Conservation (phyloP, 164 flowering plant species). For the Umbilicus rupestris region DNA sequence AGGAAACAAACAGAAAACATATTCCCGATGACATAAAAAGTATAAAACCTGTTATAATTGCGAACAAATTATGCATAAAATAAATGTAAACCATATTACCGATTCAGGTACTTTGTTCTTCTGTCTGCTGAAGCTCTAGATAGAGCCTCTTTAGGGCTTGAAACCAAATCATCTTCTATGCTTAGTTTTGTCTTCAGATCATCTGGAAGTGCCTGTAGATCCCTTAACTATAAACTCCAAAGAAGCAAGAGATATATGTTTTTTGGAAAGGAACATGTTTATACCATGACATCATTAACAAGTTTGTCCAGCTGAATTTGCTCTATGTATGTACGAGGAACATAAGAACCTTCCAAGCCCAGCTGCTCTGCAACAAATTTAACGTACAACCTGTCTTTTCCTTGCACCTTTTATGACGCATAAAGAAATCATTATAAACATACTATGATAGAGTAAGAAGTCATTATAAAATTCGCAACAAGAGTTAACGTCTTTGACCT, state of each 20-base stretch:
- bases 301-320: conserved; percentile 96
- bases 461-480: too few species aligned
- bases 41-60: neutral
- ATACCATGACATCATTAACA: conserved; percentile 92
- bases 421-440: neutral
- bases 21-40: neutral
- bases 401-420: conserved; percentile 66
- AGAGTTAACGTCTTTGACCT: neutral
- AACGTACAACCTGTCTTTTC: conserved; percentile 67
- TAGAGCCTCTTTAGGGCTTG: conserved; percentile 82
- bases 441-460: neutral
- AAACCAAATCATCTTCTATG: conserved; percentile 70
- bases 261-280: conserved; percentile 12
- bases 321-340: conserved; percentile 89
- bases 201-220: conserved; percentile 76
- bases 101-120: conserved; percentile 50
- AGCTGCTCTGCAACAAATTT: conserved; percentile 63
- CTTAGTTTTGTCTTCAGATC: conserved; percentile 92
- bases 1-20: too few species aligned
- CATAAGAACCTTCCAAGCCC: conserved; percentile 82
- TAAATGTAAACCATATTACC: conserved; percentile 16
- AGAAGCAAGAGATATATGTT: neutral
- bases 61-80: conserved; percentile 18
- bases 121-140: conserved; percentile 73
- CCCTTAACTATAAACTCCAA: neutral